Evolutionary conservation across 1,284 basidiomycete species (phyloP), one percentile per base, ranked within the genome.

Genomic region (Trametes polyzona): DNA sequence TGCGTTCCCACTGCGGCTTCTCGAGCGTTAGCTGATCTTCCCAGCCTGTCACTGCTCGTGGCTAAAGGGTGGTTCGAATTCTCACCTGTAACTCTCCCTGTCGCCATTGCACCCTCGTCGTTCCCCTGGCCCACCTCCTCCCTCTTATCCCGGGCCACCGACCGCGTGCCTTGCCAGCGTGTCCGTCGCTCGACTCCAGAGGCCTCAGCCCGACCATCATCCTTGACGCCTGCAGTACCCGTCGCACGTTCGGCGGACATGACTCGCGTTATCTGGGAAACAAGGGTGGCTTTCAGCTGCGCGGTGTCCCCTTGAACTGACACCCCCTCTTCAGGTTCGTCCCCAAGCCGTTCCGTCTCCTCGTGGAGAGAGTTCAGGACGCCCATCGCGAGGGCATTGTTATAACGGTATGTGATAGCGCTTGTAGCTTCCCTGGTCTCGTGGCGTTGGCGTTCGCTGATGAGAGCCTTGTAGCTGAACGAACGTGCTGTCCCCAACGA

Each of bases 321-420:
- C 1, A 16, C 19, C 24, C 14, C 49, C 7, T 27, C 29, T 3
- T 26, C 21, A 5, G 49, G n/a, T n/a, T n/a, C n/a, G n/a, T n/a
- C n/a, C n/a, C n/a, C n/a, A n/a, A n/a, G n/a, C n/a, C n/a, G n/a
- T n/a, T n/a, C n/a, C n/a, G n/a, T n/a, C n/a, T n/a, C n/a, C 10
- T 24, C 17, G 7, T 19, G 32, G 14, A 26, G 26, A 1, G 27
- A n/a, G 26, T 41, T 19, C 2, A 43, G 32, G 0, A 35, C 7
- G n/a, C 39, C 40, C 14, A 16, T 26, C 4, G 49, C 49, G 19
- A 52, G 27, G 3, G 49, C 49, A 11, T 35, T 40, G 37, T 42
- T 40, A 23, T 52, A 52, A 4, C 49, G 49, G 40, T 52, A 52
- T n/a, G 49, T 42, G 17, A 52, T 37, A 3, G 49, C 49, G 23